Percentiles rank a stretch among this genome's conserved stretches.
These are phyloP conservation scores for Colletotrichum noveboracense DNA, from an alignment of 2,329 filamentous ascomycete genomes.

Conservation along the genomic window DNA sequence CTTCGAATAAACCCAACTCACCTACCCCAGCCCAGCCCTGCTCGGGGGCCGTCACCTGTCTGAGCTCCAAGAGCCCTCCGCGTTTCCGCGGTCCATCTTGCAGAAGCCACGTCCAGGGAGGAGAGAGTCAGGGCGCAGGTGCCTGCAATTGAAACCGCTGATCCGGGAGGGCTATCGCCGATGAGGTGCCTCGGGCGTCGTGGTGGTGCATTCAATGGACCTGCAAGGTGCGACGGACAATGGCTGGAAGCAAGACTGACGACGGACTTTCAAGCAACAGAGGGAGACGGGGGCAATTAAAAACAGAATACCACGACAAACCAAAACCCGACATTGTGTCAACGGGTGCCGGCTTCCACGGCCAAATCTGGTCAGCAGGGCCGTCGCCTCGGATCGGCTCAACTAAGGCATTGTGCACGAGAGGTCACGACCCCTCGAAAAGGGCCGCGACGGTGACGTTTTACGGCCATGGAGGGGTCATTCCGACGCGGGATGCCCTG, in stretches of 20 bases:
- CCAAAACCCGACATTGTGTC: not conserved
- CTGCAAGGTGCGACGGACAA: not conserved
- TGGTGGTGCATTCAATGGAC: not conserved
- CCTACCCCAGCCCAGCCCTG: not conserved
- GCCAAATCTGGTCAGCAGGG: conserved; percentile 5
- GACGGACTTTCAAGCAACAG: not conserved
- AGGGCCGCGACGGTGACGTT: conserved; percentile 6
- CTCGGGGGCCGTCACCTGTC: not conserved
- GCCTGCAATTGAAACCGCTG: not conserved
- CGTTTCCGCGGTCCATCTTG: not conserved
- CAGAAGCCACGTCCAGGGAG: not conserved
- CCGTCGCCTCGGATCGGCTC: conserved; percentile 7
- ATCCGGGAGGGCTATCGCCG: not conserved
- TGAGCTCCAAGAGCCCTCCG: not conserved
- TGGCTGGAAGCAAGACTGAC: not conserved
- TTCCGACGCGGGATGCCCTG: conserved; percentile 2
- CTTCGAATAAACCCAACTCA: not conserved
- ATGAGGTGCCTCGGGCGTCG: not conserved
- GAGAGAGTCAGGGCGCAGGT: not conserved
- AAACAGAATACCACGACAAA: not conserved
- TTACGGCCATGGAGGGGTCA: conserved; percentile 2
- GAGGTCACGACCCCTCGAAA: conserved; percentile 20
- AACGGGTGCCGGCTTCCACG: not conserved
- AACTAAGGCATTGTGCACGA: not conserved
- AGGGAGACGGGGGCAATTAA: not conserved